Percentiles rank a stretch among this genome's conserved stretches.
Conservation (phyloP, 495 filamentous ascomycete genomes). For the Corynascus novoguineensis region DNA sequence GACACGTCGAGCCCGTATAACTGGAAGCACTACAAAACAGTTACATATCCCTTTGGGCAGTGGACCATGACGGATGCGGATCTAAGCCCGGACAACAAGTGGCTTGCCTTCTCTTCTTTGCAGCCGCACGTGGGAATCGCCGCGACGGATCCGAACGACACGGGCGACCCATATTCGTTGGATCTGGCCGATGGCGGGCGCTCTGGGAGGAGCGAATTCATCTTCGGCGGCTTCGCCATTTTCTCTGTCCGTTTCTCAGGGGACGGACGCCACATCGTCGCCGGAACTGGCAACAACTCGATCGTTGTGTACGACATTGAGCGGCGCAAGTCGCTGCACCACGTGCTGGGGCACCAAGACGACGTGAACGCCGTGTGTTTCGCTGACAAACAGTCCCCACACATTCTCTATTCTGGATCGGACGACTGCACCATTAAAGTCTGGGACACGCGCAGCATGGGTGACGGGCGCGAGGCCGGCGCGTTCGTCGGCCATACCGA, state of each 20-base stretch:
- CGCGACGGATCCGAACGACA: conserved; percentile 75
- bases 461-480: conserved; percentile 78
- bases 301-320: conserved; percentile 96
- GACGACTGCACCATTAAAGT: conserved; percentile 93
- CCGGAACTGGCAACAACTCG: conserved; percentile 70
- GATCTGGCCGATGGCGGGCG: conserved; percentile 55
- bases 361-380: conserved; percentile 98
- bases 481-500: conserved; percentile 93
- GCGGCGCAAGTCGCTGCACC: conserved; percentile 62
- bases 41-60: conserved; percentile 73
- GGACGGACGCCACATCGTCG: conserved; percentile 85
- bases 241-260: conserved; percentile 92
- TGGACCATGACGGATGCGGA: conserved; percentile 97
- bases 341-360: conserved; percentile 69
- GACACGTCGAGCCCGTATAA: conserved; percentile 93
- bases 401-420: conserved; percentile 94
- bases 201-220: conserved; percentile 33
- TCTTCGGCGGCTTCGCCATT: conserved; percentile 51
- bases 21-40: conserved; percentile 95
- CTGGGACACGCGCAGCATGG: conserved; percentile 91
- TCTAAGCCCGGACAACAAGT: conserved; percentile 85
- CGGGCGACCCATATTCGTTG: conserved; percentile 67
- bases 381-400: conserved; percentile 80
- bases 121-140: conserved; percentile 75
- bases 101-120: conserved; percentile 85